Percentiles rank a stretch among this genome's conserved stretches.
These are phyloP conservation scores for Synchytrium microbalum DNA, from an alignment of 371 early-diverging fungal genomes.

Conservation along the genomic window DNA sequence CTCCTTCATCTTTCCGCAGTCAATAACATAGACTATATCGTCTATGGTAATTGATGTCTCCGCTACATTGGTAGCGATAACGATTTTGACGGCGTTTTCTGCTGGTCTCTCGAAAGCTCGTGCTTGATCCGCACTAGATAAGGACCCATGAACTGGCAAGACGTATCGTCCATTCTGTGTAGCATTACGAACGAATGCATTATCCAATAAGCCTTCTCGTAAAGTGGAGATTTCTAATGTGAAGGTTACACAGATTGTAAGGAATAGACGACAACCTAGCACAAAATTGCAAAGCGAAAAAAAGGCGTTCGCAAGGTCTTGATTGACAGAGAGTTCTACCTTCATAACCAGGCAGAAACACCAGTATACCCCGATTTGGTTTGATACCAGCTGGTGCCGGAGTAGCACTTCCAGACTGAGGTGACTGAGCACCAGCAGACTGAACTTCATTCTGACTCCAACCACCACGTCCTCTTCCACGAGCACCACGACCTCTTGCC, in stretches of 20 bases:
- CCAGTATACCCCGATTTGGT: slow-evolving; percentile 26
- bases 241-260: no score
- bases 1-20: slow-evolving; percentile 31
- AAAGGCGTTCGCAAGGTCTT: no score
- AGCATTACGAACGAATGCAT: slow-evolving; percentile 17
- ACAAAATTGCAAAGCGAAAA: no score
- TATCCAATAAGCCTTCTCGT: slow-evolving; percentile 20
- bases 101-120: slow-evolving; percentile 19
- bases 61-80: slow-evolving; percentile 56
- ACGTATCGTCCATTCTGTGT: slow-evolving; percentile 23
- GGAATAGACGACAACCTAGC: no score
- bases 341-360: slow-evolving; percentile 31
- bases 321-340: no score
- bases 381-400: neutral
- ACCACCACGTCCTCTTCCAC: neutral
- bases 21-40: slow-evolving; percentile 42
- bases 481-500: neutral
- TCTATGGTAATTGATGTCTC: slow-evolving; percentile 65
- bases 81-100: slow-evolving; percentile 28
- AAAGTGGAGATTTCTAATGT: slow-evolving; percentile 29
- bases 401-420: neutral
- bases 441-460: no score
- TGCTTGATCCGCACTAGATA: slow-evolving; percentile 32
- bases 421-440: no score
- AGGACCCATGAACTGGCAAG: slow-evolving; percentile 26